Evolutionary conservation across 2,329 filamentous ascomycete genomes (phyloP), one percentile per base, ranked within the genome.

Genomic region (Cercospora canescens): DNA sequence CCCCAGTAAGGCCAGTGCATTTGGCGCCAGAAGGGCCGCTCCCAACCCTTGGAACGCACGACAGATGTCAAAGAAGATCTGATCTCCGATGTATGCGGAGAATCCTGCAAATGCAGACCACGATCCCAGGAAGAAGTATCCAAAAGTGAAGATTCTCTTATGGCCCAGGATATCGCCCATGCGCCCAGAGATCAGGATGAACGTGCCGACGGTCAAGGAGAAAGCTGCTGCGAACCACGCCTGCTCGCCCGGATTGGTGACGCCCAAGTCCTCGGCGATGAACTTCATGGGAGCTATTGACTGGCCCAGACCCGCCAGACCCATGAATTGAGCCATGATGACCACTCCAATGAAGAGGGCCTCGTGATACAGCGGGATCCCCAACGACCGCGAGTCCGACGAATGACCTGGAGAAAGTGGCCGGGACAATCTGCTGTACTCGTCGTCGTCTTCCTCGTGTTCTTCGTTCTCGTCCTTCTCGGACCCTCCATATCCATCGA

Each of bases 141-240:
- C 80, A 60, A 80, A 73, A 26, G 76, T 73, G 48, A 81, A 76
- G 41, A 81, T 71, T n/a, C 75, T 70, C 67, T 80, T 79, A 72
- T 82, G 77, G 28, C 80, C 80, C 41, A 80, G 71, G 12, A 80
- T 79, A 61, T 82, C 80, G 37, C 80, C 80, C 61, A 81, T 71
- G 18, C 80, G 76, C 11, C 81, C 81, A 21, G 78, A 77, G 11
- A 81, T 78, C 26, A 82, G 75, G 58, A 82, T 81, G 68, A 82
- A 82, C 1, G 80, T 81, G 34, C 81, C 80, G 16, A 80, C 78
- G 0, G 80, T 81, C 52, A 81, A 71, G 55, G 73, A 75, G 73
- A 79, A 83, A 6, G 75, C 79, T 12, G 80, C 79, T 59, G 80
- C 76, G 64, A 81, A 78, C 80, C 80, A 82, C 9, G 79, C 78